These are phyloP conservation scores for Hypoxylon sp. DNA, from an alignment of 2,329 filamentous ascomycete genomes.

Conservation along the genomic window DNA sequence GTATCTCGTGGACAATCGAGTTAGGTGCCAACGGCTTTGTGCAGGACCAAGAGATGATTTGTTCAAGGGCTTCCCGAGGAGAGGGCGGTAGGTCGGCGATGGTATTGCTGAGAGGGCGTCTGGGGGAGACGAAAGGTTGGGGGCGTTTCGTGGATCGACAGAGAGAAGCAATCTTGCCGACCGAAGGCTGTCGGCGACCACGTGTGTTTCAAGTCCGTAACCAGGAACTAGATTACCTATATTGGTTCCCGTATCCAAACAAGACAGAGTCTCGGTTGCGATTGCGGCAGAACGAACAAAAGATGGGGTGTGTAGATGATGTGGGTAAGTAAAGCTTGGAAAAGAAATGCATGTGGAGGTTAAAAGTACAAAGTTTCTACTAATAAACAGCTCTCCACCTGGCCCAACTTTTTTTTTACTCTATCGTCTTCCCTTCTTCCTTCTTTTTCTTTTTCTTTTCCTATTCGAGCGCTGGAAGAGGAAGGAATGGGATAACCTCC, in stretches of 20 bases:
- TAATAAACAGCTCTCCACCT: slow-evolving; percentile 25
- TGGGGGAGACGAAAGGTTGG: slow-evolving; percentile 31
- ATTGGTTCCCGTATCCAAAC: slow-evolving; percentile 28
- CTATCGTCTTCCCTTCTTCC: slow-evolving; percentile 12
- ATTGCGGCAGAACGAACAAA: slow-evolving; percentile 33
- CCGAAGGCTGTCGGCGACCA: slow-evolving; percentile 40
- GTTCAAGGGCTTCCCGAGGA: slow-evolving; percentile 44
- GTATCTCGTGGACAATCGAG: slow-evolving; percentile 58
- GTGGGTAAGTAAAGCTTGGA: slow-evolving; percentile 20
- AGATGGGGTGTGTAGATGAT: slow-evolving; percentile 6
- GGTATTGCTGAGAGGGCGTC: slow-evolving; percentile 24
- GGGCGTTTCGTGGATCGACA: slow-evolving; percentile 49
- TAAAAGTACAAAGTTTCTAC: slow-evolving; percentile 31
- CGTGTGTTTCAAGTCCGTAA: slow-evolving; percentile 35
- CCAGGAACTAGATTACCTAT: slow-evolving; percentile 22
- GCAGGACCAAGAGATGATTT: slow-evolving; percentile 54
- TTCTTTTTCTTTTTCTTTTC: slow-evolving; percentile 27
- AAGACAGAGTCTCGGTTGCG: slow-evolving; percentile 43
- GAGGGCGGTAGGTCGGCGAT: slow-evolving; percentile 42
- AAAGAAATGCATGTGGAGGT: slow-evolving; percentile 8
- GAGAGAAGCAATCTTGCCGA: slow-evolving; percentile 42
- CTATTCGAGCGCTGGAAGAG: slow-evolving; percentile 37
- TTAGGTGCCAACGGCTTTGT: slow-evolving; percentile 56
- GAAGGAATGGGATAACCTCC: slow-evolving; percentile 36
- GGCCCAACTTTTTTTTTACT: slow-evolving; percentile 29